A percentile compares a stretch with the other conserved stretches of the same genome.
phyloP scores from a whole-genome alignment of 495 filamentous ascomycete species.

The Halenospora varia region DNA sequence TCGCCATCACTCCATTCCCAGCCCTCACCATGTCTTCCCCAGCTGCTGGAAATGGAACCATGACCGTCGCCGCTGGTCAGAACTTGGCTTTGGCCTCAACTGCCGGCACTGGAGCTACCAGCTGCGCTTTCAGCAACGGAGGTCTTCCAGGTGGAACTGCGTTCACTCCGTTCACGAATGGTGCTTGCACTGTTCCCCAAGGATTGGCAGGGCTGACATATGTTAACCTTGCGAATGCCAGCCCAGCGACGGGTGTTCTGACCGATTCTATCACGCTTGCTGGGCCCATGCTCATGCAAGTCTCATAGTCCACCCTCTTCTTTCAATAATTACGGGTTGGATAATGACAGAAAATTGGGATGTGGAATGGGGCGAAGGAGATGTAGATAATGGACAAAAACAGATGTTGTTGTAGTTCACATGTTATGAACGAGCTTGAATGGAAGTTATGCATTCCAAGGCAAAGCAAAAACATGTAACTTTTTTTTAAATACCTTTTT shows the following conservation, averaged over 20 bases:
- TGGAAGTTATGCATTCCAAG: no score
- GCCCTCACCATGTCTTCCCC: conserved; percentile 34
- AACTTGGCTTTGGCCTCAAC: conserved; percentile 5
- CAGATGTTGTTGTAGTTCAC: no score
- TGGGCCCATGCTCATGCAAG: conserved; percentile 42
- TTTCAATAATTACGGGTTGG: no score
- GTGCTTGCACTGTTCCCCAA: conserved; percentile 34
- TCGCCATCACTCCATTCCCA: conserved; percentile 58
- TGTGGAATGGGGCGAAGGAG: no score
- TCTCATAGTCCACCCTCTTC: no score
- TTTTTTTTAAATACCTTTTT: no score
- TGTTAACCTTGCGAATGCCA: conserved; percentile 37
- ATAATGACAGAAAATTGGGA: no score
- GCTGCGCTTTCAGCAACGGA: conserved; percentile 13
- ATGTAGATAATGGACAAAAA: no score
- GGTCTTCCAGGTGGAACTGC: conserved; percentile 39
- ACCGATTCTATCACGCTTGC: conserved; percentile 42
- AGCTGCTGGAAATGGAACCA: conserved; percentile 39
- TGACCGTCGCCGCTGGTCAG: conserved; percentile 22
- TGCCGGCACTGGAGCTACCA: conserved; percentile 35
- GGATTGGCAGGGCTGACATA: conserved; percentile 44
- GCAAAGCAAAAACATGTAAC: no score
- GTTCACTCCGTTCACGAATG: conserved; percentile 47
- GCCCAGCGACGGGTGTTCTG: conserved; percentile 33
- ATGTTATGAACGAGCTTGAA: no score